Evolutionary conservation across 164 flowering plant genomes (phyloP).

Genomic region (Vitis cinerea): DNA sequence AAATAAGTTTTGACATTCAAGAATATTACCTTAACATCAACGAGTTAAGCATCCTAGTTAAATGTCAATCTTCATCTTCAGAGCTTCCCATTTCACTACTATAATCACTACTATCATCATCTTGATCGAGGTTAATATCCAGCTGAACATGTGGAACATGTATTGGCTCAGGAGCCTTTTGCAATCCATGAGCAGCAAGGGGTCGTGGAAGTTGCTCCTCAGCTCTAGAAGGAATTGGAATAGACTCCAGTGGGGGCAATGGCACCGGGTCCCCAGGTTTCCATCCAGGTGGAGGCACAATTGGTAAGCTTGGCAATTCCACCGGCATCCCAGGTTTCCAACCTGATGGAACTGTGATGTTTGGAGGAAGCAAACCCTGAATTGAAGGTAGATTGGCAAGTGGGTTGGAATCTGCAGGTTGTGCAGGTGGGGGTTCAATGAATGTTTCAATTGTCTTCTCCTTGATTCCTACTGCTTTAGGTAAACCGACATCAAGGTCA

Average conservation of each 20-base stretch:
- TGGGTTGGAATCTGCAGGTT: slow-evolving; percentile 25
- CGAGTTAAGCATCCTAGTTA: not conserved
- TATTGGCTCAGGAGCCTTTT: slow-evolving; percentile 55
- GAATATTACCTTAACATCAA: not conserved
- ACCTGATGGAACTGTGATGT: slow-evolving; percentile 70
- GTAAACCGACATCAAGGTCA: slow-evolving; percentile 84
- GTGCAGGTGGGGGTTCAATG: slow-evolving; percentile 44
- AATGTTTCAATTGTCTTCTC: slow-evolving; percentile 64
- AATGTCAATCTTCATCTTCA: slow-evolving; percentile 67
- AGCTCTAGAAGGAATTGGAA: slow-evolving; percentile 34
- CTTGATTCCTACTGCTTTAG: slow-evolving; percentile 47
- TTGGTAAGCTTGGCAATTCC: slow-evolving; percentile 64
- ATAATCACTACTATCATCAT: slow-evolving; percentile 80
- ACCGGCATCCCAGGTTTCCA: slow-evolving; percentile 99
- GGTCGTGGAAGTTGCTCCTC: slow-evolving; percentile 54
- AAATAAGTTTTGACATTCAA: not conserved
- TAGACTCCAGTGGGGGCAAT: slow-evolving; percentile 65
- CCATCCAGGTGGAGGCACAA: slow-evolving; percentile 87
- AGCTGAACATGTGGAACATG: slow-evolving; percentile 76
- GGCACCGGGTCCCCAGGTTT: slow-evolving; percentile 86
- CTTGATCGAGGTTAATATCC: slow-evolving; percentile 69
- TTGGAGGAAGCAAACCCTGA: slow-evolving; percentile 57
- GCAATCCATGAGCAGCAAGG: slow-evolving; percentile 34
- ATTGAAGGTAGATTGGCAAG: slow-evolving; percentile 38
- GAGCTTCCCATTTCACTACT: slow-evolving; percentile 74